phyloP scores from a whole-genome alignment of 208 protist genomes.

The Tritrichomonas foetus region DNA sequence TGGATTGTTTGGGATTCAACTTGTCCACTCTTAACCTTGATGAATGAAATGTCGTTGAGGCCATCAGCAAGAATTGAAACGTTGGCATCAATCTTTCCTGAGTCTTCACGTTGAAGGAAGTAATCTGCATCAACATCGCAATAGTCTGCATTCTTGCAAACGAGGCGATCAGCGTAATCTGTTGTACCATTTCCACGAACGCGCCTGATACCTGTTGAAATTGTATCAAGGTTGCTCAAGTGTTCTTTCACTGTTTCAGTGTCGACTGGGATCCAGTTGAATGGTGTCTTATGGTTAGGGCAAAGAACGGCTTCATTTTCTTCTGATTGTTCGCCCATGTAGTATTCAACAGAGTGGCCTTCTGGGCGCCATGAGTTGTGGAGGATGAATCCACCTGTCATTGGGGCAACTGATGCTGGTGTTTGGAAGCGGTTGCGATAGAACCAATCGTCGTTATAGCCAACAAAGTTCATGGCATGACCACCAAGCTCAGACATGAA shows the following conservation, averaged over 20 bases:
- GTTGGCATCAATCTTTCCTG: no score
- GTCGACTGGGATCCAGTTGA: background rate
- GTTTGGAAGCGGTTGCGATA: background rate
- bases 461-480: constrained; percentile 19
- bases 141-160: background rate
- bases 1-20: background rate
- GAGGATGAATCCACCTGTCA: background rate
- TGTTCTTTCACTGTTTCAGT: background rate
- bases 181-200: background rate
- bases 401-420: background rate
- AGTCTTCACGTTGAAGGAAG: background rate
- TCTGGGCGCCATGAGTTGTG: background rate
- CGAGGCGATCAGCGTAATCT: background rate
- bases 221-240: background rate
- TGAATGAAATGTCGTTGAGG: background rate
- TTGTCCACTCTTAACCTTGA: background rate
- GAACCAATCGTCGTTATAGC: constrained; percentile 15
- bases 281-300: background rate
- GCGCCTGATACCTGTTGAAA: background rate
- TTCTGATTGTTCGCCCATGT: background rate
- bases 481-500: background rate
- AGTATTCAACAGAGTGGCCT: constrained; percentile 24
- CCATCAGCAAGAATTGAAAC: background rate
- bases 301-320: background rate
- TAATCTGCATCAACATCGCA: background rate